Evolutionary conservation across 257 asterid species (phyloP), one percentile per base, ranked within the genome.

Genomic region (Plantago ovata): DNA sequence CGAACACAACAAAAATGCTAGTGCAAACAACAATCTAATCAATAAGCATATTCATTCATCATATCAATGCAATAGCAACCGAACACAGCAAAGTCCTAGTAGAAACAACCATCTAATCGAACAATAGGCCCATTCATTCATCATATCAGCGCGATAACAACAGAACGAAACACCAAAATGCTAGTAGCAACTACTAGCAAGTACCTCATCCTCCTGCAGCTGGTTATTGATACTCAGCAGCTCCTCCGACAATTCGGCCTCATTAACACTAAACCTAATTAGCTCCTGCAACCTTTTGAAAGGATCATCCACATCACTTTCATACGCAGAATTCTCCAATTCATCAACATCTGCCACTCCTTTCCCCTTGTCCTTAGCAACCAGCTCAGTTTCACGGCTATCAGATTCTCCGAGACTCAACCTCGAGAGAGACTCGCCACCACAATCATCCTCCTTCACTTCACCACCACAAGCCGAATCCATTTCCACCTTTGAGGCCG

Each of bases 151-250:
- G n/a, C n/a, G n/a, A n/a, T n/a, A n/a, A n/a, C n/a, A n/a, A n/a
- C n/a, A n/a, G n/a, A n/a, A n/a, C n/a, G n/a, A n/a, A n/a, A n/a
- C n/a, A n/a, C n/a, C n/a, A n/a, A n/a, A n/a, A n/a, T n/a, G n/a
- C n/a, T n/a, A n/a, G n/a, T n/a, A n/a, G n/a, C n/a, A n/a, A n/a
- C n/a, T n/a, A 33, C 36, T 49, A 57, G 43, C 19, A 6, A 49
- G 49, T 64, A 90, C 95, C 96, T 87, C 98, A 63, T 91, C 96
- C 69, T 81, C 88, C 56, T 87, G 95, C 28, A 76, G 77, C 73
- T 87, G 96, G 62, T 72, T 73, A 77, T 85, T 87, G 68, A 70
- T 56, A 48, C 65, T 77, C 39, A 81, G 64, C 71, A 65, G 69
- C 62, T 83, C 93, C 58, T 73, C 84, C 2, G 94, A 69, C 60